phyloP scores from a whole-genome alignment of 345 rosid species.

The Gynandropsis gynandra region DNA sequence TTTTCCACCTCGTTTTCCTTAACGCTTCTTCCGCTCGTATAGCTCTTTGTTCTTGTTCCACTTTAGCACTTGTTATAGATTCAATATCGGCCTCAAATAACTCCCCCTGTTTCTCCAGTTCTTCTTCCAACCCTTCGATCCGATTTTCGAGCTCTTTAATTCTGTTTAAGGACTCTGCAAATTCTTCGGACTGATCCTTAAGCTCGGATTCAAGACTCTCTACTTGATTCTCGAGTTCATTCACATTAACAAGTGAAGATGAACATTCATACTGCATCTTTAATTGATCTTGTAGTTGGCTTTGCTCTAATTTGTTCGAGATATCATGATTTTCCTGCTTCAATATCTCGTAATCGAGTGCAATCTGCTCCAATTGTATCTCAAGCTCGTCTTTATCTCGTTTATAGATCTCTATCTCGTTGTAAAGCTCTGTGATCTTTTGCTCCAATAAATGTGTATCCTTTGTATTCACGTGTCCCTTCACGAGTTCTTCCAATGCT shows the following conservation, averaged over 20 bases:
- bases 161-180: constrained; percentile 39
- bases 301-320: constrained; percentile 74
- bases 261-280: constrained; percentile 69
- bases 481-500: constrained; percentile 79
- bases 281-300: constrained; percentile 69
- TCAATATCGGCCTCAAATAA: constrained; percentile 59
- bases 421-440: constrained; percentile 54
- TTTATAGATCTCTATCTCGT: constrained; percentile 69
- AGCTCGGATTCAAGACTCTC: constrained; percentile 45
- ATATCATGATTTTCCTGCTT: constrained; percentile 79
- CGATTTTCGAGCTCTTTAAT: constrained; percentile 45
- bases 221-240: constrained; percentile 46
- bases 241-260: constrained; percentile 36
- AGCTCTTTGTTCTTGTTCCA: constrained; percentile 79
- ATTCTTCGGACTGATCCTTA: constrained; percentile 35
- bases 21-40: constrained; percentile 76
- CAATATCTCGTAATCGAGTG: constrained; percentile 89
- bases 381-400: constrained; percentile 82
- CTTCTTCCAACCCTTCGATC: constrained; percentile 57
- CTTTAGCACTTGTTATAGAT: constrained; percentile 45
- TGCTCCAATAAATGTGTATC: constrained; percentile 53
- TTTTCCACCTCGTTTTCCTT: constrained; percentile 57
- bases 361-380: constrained; percentile 93
- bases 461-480: constrained; percentile 49
- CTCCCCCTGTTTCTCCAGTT: constrained; percentile 50